Base-by-base conservation (phyloP, 1,284 basidiomycete species). In the Ustilago crameri region DNA sequence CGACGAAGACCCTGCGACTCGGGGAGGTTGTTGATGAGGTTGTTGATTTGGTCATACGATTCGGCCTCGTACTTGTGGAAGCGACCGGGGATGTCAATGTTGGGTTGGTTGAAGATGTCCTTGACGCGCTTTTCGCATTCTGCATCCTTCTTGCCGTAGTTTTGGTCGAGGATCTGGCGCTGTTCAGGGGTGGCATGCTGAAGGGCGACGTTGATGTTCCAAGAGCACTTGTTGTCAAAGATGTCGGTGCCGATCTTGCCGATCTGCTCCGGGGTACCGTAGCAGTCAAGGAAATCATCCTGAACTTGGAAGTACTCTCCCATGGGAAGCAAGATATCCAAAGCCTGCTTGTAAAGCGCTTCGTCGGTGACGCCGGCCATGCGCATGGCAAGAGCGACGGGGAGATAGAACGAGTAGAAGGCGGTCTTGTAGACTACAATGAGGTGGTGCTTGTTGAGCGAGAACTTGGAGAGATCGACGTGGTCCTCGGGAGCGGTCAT, bases 261-360 rank as follows among this genome's bases (percentile, higher is more conserved):
- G 56, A 98, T 92, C 76, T 92, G 88, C 85, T 95, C 93, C 0
- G 93, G 93, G 2, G 92, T 89, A 12, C 91, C 93, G 51, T 91
- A 91, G 83, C 90, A 96, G 85, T 98, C 95, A 74, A 98, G 89
- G 85, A 91, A 98, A 85, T 98, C 96, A 85, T 98, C 95, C 85
- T 98, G 95, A 49, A 96, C 89, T 86, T 98, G 95, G 90, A 98
- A 98, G 86, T 98, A 98, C 85, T 96, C 94, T 61, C 96, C 95
- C 66, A 98, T 88, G 9, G 93, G 93, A 54, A 98, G 86, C 47
- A 98, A 89, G 82, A 98, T 95, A 49, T 89, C 88, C 51, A 90
- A 87, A 0, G 95, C 92, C 70, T 89, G 85, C 58, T 91, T 87
- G 87, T 93, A 98, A 5, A 92, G 89, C 14, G 87, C 84, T 32